Conservation (phyloP, 139 green algal species). For the Parachlorella kessleri region DNA sequence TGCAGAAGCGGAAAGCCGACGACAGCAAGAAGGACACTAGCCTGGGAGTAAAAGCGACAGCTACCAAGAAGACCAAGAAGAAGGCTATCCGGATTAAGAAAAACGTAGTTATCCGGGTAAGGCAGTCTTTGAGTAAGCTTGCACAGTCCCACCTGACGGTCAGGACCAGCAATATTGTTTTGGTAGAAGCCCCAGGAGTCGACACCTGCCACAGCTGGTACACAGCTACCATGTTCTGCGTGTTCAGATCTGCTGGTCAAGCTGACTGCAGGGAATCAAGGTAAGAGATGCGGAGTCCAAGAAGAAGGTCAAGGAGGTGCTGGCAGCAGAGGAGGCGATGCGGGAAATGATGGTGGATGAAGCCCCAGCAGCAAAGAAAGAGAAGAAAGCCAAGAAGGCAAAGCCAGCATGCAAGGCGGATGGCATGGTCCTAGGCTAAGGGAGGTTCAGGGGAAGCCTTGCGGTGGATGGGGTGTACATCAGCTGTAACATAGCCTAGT, state of each 20-base stretch:
- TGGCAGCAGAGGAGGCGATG: conserved; percentile 40
- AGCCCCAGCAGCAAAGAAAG: background rate
- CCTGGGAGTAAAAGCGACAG: conserved; percentile 20
- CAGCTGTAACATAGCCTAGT: no score
- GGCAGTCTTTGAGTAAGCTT: background rate
- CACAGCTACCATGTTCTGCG: no score
- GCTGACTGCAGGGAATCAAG: conserved; percentile 20
- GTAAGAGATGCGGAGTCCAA: conserved; percentile 38
- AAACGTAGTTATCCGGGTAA: conserved; percentile 33
- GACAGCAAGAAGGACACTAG: conserved; percentile 3
- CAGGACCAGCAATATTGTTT: background rate
- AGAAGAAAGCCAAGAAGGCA: background rate
- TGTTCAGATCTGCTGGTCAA: no score
- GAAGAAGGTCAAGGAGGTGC: conserved; percentile 33
- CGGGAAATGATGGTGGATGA: conserved; percentile 25
- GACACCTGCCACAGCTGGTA: no score
- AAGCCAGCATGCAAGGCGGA: background rate
- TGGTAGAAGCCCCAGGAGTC: no score
- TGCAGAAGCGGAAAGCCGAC: conserved; percentile 16
- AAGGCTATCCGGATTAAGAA: conserved; percentile 35
- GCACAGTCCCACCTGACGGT: background rate
- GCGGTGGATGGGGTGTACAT: no score
- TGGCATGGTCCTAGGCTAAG: conserved; percentile 23
- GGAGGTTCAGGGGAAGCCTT: no score
- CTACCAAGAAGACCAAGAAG: conserved; percentile 20